Evolutionary conservation across 305 asterid species (phyloP).

Genomic region (Fraxinus angustifolia): DNA sequence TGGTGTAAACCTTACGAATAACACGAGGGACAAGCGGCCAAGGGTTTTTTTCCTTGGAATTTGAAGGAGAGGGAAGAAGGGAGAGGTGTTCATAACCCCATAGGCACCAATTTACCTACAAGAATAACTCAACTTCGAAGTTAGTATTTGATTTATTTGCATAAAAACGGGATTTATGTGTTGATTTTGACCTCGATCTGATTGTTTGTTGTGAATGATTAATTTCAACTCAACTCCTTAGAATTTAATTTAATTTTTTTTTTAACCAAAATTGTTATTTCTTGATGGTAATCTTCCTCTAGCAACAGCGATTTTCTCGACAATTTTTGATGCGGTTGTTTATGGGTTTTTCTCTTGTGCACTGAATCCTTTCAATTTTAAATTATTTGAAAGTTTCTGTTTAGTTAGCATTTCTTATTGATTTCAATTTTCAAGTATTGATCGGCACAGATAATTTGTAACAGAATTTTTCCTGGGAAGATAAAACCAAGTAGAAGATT

Average conservation of each 20-base stretch:
- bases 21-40: not conserved
- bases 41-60: not conserved
- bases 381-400: not conserved
- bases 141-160: not conserved
- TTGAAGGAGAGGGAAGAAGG: not conserved
- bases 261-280: not conserved
- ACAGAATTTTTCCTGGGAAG: slow-evolving; percentile 13
- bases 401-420: not conserved
- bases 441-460: slow-evolving; percentile 12
- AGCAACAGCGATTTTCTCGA: not conserved
- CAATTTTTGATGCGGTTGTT: not conserved
- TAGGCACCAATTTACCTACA: not conserved
- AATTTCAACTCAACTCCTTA: not conserved
- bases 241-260: not conserved
- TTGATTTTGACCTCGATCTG: not conserved
- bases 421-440: not conserved
- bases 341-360: not conserved
- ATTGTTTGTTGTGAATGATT: not conserved
- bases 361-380: not conserved
- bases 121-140: not conserved
- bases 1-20: not conserved
- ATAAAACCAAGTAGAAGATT: slow-evolving; percentile 8
- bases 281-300: not conserved
- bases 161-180: not conserved
- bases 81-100: not conserved